Conservation (phyloP, 306 rosid genomes). For the Trichosanthes truncata region DNA sequence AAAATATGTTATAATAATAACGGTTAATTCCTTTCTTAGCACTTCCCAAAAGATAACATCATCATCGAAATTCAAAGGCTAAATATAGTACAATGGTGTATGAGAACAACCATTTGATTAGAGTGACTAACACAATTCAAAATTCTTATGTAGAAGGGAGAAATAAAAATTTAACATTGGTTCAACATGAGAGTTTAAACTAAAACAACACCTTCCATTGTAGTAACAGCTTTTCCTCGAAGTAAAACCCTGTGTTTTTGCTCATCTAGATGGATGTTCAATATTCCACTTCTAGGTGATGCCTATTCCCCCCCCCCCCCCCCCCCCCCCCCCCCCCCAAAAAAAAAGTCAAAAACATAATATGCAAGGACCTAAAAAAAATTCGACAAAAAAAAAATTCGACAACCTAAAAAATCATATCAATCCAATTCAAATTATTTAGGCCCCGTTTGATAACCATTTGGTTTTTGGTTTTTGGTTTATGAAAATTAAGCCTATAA, state of each 20-base stretch:
- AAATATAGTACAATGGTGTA: neutral
- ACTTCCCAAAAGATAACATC: neutral
- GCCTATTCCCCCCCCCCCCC: conserved; percentile 43
- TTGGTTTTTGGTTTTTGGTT: too few species aligned
- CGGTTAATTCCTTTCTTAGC: too few species aligned
- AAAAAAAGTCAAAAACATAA: too few species aligned
- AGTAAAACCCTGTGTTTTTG: conserved; percentile 47
- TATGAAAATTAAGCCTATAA: too few species aligned
- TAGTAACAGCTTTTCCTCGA: conserved; percentile 60
- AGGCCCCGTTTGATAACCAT: too few species aligned
- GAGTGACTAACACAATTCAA: neutral
- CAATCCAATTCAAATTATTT: neutral
- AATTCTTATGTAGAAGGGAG: neutral
- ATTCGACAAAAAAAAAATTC: too few species aligned
- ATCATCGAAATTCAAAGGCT: neutral
- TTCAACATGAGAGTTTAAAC: neutral
- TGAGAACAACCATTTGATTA: neutral
- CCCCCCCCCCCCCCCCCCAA: too few species aligned
- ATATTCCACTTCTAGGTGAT: conserved; percentile 67
- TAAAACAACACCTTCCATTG: conserved; percentile 55
- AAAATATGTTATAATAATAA: too few species aligned
- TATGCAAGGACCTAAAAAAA: too few species aligned
- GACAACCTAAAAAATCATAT: too few species aligned
- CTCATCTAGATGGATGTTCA: conserved; percentile 46
- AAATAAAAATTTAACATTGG: neutral